Evolutionary conservation across 495 filamentous ascomycete species (phyloP).

Genomic region (Lasiosphaeria miniovina): DNA sequence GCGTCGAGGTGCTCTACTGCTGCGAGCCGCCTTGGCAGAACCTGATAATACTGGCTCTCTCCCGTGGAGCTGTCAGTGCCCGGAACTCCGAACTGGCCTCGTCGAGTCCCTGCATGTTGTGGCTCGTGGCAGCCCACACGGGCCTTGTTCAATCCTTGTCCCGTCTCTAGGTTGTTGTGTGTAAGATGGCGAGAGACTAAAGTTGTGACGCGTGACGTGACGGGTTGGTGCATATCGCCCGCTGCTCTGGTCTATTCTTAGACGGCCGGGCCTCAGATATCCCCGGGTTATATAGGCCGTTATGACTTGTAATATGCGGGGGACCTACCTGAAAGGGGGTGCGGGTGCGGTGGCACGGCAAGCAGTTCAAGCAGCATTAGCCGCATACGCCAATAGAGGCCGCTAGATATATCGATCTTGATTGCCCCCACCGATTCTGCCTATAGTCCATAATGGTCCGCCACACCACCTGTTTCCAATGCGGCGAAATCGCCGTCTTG

Average conservation of each 20-base stretch:
- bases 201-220: background rate
- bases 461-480: too few relatives aligned
- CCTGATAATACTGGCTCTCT: background rate
- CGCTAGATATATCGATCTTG: slow-evolving; percentile 6
- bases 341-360: slow-evolving; percentile 11
- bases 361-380: slow-evolving; percentile 7
- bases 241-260: background rate
- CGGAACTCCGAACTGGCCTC: background rate
- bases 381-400: slow-evolving; percentile 15
- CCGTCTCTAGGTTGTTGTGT: too few relatives aligned
- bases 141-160: too few relatives aligned
- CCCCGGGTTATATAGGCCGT: slow-evolving; percentile 4
- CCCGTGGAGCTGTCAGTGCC: background rate
- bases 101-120: background rate
- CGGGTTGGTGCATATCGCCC: background rate
- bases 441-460: background rate
- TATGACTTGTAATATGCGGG: background rate
- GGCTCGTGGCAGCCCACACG: background rate
- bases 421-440: slow-evolving; percentile 15
- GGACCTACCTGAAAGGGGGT: background rate
- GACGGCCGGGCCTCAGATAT: slow-evolving; percentile 4
- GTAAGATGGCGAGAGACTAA: background rate
- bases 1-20: background rate
- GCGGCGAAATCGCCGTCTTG: background rate
- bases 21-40: background rate